Evolutionary conservation across 441 rosid genomes (phyloP).

Genomic region (Pelargonium cotyledonis): DNA sequence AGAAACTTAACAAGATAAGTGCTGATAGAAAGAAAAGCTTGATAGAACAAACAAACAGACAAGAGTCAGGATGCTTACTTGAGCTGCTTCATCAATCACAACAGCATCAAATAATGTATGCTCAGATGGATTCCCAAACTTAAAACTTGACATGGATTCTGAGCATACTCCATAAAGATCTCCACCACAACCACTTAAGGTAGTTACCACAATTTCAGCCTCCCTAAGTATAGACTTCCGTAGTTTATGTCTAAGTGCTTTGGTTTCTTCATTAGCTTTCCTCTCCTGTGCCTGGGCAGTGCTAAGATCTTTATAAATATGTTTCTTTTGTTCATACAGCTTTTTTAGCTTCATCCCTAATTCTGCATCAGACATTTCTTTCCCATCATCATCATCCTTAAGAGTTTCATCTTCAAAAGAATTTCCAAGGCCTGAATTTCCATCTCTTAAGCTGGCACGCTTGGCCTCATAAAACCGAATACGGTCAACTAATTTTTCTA

Average conservation of each 20-base stretch:
- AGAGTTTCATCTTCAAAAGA: conserved; percentile 40
- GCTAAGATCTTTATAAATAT: conserved; percentile 80
- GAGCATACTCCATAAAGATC: conserved; percentile 93
- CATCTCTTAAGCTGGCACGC: conserved; percentile 77
- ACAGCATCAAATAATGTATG: conserved; percentile 86
- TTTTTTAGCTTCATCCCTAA: conserved; percentile 58
- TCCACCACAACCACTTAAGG: conserved; percentile 98
- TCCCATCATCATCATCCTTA: conserved; percentile 38
- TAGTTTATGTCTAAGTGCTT: conserved; percentile 62
- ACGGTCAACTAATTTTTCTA: conserved; percentile 76
- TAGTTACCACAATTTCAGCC: conserved; percentile 92
- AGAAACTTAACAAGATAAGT: conserved; percentile 12
- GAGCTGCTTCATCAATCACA: conserved; percentile 98
- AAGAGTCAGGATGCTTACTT: conserved; percentile 39
- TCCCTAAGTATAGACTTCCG: conserved; percentile 78
- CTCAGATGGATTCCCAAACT: conserved; percentile 74
- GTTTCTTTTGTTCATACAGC: conserved; percentile 81
- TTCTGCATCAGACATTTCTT: conserved; percentile 65
- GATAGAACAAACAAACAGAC: conserved; percentile 16
- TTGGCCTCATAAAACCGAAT: conserved; percentile 82
- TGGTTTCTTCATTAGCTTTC: conserved; percentile 64
- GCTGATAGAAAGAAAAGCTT: conserved; percentile 16
- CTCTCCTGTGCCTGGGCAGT: conserved; percentile 78
- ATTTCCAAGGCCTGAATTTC: conserved; percentile 42
- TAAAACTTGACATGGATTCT: conserved; percentile 63